Evolutionary conservation across 1,284 basidiomycete species (phyloP).

Genomic region (Sporisorium exsertum): DNA sequence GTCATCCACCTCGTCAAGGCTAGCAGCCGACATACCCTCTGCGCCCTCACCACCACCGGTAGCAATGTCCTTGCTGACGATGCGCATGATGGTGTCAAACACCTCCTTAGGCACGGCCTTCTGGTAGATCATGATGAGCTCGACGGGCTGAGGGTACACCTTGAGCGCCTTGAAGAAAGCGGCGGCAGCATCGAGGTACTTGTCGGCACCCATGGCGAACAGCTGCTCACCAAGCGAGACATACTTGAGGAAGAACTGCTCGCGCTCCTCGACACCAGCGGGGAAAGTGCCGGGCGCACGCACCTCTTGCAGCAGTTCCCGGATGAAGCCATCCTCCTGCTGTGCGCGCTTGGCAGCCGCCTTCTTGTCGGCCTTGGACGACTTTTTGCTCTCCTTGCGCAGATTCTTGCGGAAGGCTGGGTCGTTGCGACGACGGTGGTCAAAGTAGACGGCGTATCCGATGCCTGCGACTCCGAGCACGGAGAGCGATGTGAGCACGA

Average conservation of each 20-base stretch:
- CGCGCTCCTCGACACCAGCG: conserved; percentile 75
- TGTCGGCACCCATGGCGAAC: conserved; percentile 77
- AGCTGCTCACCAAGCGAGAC: conserved; percentile 89
- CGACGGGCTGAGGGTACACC: conserved; percentile 92
- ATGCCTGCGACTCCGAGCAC: conserved; percentile 56
- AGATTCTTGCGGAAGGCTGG: conserved; percentile 87
- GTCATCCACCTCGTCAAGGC: conserved; percentile 58
- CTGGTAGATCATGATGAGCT: conserved; percentile 83
- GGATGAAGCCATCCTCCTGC: conserved; percentile 54
- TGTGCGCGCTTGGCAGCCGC: conserved; percentile 69
- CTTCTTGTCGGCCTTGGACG: conserved; percentile 75
- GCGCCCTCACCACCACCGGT: conserved; percentile 38
- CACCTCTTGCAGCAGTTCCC: conserved; percentile 53
- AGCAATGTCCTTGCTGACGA: conserved; percentile 88
- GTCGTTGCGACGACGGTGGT: conserved; percentile 92
- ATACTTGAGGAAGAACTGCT: conserved; percentile 83
- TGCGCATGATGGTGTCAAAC: conserved; percentile 89
- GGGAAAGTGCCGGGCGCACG: conserved; percentile 71
- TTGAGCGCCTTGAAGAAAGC: conserved; percentile 92
- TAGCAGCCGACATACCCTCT: conserved; percentile 34
- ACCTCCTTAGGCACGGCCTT: conserved; percentile 87
- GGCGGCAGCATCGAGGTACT: conserved; percentile 77
- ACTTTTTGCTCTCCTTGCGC: conserved; percentile 76
- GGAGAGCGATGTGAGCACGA: conserved; percentile 52
- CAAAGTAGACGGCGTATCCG: conserved; percentile 78